A percentile compares a stretch with the other conserved stretches of the same genome.
Conservation (phyloP, 306 rosid genomes). For the Dryas alaskensis region DNA sequence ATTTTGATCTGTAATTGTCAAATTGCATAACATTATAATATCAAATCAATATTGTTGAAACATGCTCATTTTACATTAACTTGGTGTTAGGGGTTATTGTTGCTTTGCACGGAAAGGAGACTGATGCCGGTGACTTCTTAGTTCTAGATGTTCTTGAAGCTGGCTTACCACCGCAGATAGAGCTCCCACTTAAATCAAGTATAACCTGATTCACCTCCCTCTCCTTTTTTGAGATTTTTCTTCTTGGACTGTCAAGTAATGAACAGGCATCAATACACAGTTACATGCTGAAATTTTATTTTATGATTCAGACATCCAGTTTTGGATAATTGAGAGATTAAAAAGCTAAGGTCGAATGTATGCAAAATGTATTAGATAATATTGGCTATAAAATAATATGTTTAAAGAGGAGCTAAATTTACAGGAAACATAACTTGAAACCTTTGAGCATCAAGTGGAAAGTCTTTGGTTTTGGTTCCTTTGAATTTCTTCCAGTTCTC, state of each 20-base stretch:
- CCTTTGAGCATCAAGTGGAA: neutral
- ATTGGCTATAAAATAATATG: neutral
- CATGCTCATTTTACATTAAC: conserved; percentile 28
- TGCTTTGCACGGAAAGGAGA: conserved; percentile 79
- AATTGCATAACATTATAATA: neutral
- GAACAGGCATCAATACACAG: neutral
- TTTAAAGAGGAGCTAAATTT: neutral
- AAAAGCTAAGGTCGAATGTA: neutral
- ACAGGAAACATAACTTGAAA: conserved; percentile 8
- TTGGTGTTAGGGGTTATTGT: conserved; percentile 59
- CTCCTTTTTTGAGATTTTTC: neutral
- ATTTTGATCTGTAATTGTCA: neutral
- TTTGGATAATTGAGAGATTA: neutral
- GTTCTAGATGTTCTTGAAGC: conserved; percentile 85
- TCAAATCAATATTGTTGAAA: conserved; percentile 7
- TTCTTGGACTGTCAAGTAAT: neutral
- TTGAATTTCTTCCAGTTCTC: conserved; percentile 10
- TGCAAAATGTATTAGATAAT: neutral
- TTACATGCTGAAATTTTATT: neutral
- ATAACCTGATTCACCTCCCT: conserved; percentile 23
- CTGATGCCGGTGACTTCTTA: conserved; percentile 66
- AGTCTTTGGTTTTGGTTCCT: conserved; percentile 7
- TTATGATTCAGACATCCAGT: neutral
- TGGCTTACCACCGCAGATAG: conserved; percentile 88
- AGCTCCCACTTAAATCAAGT: conserved; percentile 66